Evolutionary conservation across 1,284 basidiomycete species (phyloP), one percentile per base, ranked within the genome.

Genomic region (Puccinia novopanici): DNA sequence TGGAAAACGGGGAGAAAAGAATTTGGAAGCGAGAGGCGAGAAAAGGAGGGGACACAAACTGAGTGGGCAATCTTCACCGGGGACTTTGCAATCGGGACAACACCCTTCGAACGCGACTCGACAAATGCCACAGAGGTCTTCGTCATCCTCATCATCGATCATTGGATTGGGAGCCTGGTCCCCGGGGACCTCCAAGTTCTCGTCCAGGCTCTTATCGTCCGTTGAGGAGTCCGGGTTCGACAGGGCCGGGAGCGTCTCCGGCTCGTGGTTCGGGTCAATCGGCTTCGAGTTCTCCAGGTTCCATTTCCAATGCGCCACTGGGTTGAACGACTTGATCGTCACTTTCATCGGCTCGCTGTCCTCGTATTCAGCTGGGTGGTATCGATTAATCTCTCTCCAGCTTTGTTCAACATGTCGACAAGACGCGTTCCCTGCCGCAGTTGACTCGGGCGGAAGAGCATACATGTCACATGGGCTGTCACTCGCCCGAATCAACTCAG

Each of bases 61-160:
- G 42, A 97, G 87, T 0, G 95, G 95, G 88, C 95, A 97, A 84
- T 95, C 94, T 83, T 97, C 95, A n/a, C 95, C 95, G 0, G 95
- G 95, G 84, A 95, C 90, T 86, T 94, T 95, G 87, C 95, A 98
- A 4, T 91, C 90, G 5, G 95, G 94, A 87, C 95, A 97, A 83
- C 91, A 67, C n/a, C n/a, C n/a, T n/a, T n/a, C n/a, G n/a, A n/a
- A n/a, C n/a, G n/a, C n/a, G n/a, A n/a, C n/a, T n/a, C 93, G 90
- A 86, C 95, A 97, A 82, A 97, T 97, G 8, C 95, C 95, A 86
- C 95, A 98, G 19, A 96, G 92, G 83, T 96, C 93, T 71, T 91
- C 92, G 63, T 93, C 92, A 59, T 90, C 90, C 71, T 92, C 91
- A 9, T 87, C 87, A 73, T 83, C 86, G 17, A 72, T 27, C n/a